These are phyloP conservation scores for Grigorovia jiainica DNA, from an alignment of 805 yeast species.

Conservation along the genomic window DNA sequence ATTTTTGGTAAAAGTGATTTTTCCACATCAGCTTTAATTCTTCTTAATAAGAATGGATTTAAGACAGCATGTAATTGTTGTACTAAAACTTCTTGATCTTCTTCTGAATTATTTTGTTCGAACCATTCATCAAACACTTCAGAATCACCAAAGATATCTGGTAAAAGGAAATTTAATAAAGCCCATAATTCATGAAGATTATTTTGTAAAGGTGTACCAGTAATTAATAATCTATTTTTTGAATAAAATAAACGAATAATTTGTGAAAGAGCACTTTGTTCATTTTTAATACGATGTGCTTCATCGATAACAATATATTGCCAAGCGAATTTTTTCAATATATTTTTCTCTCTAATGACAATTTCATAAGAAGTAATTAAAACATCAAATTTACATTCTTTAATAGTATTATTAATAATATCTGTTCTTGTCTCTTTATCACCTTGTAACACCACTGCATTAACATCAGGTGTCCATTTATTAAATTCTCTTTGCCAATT, in stretches of 20 bases:
- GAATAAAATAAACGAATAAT: conserved; percentile 85
- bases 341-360: conserved; percentile 81
- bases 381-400: conserved; percentile 79
- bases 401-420: conserved; percentile 47
- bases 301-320: conserved; percentile 90
- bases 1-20: conserved; percentile 82
- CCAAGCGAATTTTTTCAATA: conserved; percentile 79
- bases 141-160: conserved; percentile 91
- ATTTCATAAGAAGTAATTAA: conserved; percentile 86
- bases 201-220: conserved; percentile 95
- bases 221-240: conserved; percentile 71
- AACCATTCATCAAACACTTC: conserved; percentile 91
- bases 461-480: conserved; percentile 93
- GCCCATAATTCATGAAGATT: conserved; percentile 97
- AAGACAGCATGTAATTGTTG: conserved; percentile 82
- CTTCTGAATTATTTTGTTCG: conserved; percentile 35
- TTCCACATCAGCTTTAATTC: conserved; percentile 91
- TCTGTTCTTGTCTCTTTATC: conserved; percentile 68
- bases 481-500: conserved; percentile 94
- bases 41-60: conserved; percentile 77
- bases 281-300: conserved; percentile 95
- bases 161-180: conserved; percentile 73
- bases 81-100: conserved; percentile 72
- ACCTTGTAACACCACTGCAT: conserved; percentile 79
- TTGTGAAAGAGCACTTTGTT: conserved; percentile 84